Conservation (phyloP, 805 yeast genomes). For the Hanseniaspora vineae region DNA sequence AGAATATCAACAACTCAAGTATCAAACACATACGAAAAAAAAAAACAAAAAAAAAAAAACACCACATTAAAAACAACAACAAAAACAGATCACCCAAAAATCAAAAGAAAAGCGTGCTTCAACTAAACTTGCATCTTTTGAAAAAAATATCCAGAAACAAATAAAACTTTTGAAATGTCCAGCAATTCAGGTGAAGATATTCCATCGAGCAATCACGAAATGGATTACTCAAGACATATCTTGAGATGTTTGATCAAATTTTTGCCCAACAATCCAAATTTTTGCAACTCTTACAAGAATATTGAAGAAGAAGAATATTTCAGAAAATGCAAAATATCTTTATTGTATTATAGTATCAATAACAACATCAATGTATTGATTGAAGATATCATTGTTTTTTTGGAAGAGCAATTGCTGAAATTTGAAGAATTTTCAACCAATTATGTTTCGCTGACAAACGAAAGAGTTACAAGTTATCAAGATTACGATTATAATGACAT, state of each 20-base stretch:
- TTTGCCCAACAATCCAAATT: constrained; percentile 6
- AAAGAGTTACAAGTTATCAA: no score
- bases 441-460: neutral
- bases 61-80: no score
- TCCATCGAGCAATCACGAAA: neutral
- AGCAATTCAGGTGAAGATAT: neutral
- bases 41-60: no score
- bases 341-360: neutral
- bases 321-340: constrained; percentile 2
- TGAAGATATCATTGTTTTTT: constrained; percentile 1
- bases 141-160: no score
- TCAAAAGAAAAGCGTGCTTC: no score
- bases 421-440: constrained; percentile 4
- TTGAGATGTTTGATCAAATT: constrained; percentile 6
- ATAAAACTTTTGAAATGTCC: no score
- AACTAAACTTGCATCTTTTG: no score
- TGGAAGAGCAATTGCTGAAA: constrained; percentile 2
- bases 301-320: constrained; percentile 5
- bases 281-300: constrained; percentile 3
- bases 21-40: no score
- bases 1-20: no score
- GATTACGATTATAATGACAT: no score
- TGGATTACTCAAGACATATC: constrained; percentile 5
- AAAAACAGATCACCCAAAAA: no score
- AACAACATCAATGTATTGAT: neutral